Evolutionary conservation across 2,329 filamentous ascomycete genomes (phyloP).

Genomic region (Metarhizium guizhouense): DNA sequence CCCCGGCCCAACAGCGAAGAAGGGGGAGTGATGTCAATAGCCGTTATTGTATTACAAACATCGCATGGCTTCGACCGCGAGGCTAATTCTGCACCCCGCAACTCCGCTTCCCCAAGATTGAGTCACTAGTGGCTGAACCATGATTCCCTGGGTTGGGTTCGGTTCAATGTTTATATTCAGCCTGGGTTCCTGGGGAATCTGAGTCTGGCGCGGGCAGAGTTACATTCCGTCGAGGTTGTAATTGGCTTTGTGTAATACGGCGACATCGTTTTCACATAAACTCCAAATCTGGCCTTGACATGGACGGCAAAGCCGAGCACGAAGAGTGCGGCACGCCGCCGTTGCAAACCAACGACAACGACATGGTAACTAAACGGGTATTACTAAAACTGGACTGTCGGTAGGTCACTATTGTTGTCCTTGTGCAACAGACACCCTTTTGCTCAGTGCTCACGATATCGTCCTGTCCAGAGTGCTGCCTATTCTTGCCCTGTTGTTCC

Average conservation of each 20-base stretch:
- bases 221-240: not conserved
- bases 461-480: constrained; percentile 43
- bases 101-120: not conserved
- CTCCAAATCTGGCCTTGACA: constrained; percentile 4
- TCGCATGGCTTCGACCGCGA: not conserved
- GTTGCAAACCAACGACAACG: constrained; percentile 5
- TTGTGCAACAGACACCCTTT: not conserved
- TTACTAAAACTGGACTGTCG: constrained; percentile 21
- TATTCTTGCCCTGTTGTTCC: constrained; percentile 52
- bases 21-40: not conserved
- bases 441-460: not conserved
- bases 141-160: not conserved
- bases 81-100: not conserved
- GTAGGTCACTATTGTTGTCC: constrained; percentile 2
- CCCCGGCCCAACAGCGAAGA: not conserved
- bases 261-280: constrained; percentile 2
- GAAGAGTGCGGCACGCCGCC: constrained; percentile 10
- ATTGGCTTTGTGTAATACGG: not conserved
- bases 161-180: not conserved
- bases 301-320: constrained; percentile 12
- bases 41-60: not conserved
- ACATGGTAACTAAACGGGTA: constrained; percentile 14
- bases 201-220: not conserved
- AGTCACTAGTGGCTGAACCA: not conserved
- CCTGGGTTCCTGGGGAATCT: not conserved